Evolutionary conservation across 257 asterid species (phyloP).

Genomic region (Scutellaria galericulata): DNA sequence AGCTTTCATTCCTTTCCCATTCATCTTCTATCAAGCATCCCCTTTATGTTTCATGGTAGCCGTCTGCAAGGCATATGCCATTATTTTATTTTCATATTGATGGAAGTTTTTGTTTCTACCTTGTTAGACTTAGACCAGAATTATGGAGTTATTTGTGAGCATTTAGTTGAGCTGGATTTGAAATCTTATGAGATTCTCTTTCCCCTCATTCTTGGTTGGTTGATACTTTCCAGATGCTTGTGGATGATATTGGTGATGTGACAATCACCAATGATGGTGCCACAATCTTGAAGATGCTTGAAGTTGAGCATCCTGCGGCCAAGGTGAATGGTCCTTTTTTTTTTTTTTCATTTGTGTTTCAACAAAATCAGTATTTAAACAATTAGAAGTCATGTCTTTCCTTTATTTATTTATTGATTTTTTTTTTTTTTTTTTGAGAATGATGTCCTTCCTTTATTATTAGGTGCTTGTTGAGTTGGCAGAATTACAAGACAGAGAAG

Average conservation of each 20-base stretch:
- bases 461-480: conserved; percentile 99
- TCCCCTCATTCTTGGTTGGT: conserved; percentile 15
- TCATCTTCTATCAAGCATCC: no score
- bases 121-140: conserved; percentile 1
- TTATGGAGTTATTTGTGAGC: conserved; percentile 24
- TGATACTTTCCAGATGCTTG: conserved; percentile 78
- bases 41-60: not conserved
- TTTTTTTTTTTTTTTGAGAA: no score
- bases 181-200: conserved; percentile 3
- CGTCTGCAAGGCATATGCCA: not conserved
- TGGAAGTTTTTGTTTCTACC: not conserved
- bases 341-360: not conserved
- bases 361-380: not conserved
- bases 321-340: conserved; percentile 56
- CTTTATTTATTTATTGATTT: not conserved
- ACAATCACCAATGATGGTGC: conserved; percentile 99
- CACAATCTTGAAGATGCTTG: conserved; percentile 90
- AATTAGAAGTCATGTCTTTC: not conserved
- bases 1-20: no score
- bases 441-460: not conserved
- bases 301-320: conserved; percentile 99
- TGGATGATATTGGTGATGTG: conserved; percentile 97
- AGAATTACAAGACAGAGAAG: conserved; percentile 98
- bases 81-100: conserved; percentile 17
- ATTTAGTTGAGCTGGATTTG: conserved; percentile 11